Conservation (phyloP, 345 rosid genomes). For the Salix suchowensis region DNA sequence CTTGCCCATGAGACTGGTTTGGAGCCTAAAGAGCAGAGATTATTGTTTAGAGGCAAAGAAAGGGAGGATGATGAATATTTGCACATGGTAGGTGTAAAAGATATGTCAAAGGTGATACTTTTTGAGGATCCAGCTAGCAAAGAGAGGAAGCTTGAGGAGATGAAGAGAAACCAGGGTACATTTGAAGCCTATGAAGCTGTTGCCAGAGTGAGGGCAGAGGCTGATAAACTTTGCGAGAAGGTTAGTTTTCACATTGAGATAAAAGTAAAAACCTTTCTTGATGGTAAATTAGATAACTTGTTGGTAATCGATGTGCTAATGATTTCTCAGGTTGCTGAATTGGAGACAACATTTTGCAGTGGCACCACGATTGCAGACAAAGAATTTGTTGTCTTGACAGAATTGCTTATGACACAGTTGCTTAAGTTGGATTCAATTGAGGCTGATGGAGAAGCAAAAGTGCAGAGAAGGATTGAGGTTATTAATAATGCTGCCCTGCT, state of each 20-base stretch:
- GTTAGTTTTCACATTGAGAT: slow-evolving; percentile 10
- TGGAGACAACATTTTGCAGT: slow-evolving; percentile 27
- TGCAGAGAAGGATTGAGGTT: slow-evolving; percentile 47
- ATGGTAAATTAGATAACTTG: background rate
- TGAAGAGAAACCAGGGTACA: slow-evolving; percentile 29
- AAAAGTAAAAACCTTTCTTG: background rate
- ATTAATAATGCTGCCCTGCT: background rate
- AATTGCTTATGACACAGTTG: slow-evolving; percentile 42
- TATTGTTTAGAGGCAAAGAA: slow-evolving; percentile 49
- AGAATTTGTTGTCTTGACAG: slow-evolving; percentile 41
- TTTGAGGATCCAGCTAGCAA: slow-evolving; percentile 55
- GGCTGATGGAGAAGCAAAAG: slow-evolving; percentile 51
- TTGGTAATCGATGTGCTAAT: background rate
- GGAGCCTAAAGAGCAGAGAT: slow-evolving; percentile 48
- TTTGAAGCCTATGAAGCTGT: slow-evolving; percentile 34
- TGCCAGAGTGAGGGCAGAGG: slow-evolving; percentile 40
- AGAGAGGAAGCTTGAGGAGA: slow-evolving; percentile 45
- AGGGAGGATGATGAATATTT: slow-evolving; percentile 44
- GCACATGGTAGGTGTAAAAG: slow-evolving; percentile 50
- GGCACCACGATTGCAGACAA: slow-evolving; percentile 37
- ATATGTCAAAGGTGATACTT: slow-evolving; percentile 41
- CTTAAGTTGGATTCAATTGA: slow-evolving; percentile 45
- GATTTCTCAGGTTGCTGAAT: slow-evolving; percentile 35
- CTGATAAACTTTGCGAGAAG: slow-evolving; percentile 45
- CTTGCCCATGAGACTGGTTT: slow-evolving; percentile 39